These are phyloP conservation scores for Hagleromyces aurorensis DNA, from an alignment of 805 yeast genomes.

Conservation along the genomic window DNA sequence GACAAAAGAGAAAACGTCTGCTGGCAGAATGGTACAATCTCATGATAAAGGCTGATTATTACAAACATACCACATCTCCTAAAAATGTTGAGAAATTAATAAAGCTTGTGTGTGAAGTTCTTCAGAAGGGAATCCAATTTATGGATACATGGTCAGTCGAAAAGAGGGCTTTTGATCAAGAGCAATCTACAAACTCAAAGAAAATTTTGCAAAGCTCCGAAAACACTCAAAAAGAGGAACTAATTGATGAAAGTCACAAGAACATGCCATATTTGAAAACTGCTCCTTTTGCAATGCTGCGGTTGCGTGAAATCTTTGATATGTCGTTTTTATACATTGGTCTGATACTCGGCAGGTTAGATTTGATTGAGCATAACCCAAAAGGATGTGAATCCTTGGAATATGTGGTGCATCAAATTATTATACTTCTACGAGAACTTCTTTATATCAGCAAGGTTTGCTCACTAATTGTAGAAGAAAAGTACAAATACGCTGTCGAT, in stretches of 20 bases:
- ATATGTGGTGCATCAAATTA: constrained; percentile 58
- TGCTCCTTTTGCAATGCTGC: constrained; percentile 55
- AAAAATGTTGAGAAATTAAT: constrained; percentile 56
- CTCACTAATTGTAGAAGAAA: constrained; percentile 29
- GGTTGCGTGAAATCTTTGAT: constrained; percentile 58
- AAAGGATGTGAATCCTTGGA: constrained; percentile 64
- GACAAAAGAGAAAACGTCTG: constrained; percentile 58
- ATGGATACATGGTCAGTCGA: constrained; percentile 68
- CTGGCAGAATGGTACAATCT: constrained; percentile 76
- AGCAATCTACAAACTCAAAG: constrained; percentile 7
- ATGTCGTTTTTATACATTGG: constrained; percentile 55
- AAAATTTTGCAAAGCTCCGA: not conserved
- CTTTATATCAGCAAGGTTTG: constrained; percentile 50
- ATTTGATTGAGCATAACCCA: constrained; percentile 66
- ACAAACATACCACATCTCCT: constrained; percentile 52
- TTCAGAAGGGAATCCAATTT: constrained; percentile 56
- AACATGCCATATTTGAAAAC: constrained; percentile 38
- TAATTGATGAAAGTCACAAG: not conserved
- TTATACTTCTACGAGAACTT: constrained; percentile 54
- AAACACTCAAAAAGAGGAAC: constrained; percentile 1
- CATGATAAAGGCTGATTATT: constrained; percentile 69
- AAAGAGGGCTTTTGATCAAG: constrained; percentile 38
- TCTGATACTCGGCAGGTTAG: constrained; percentile 66
- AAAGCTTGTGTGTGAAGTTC: constrained; percentile 56
- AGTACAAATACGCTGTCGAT: constrained; percentile 24